Evolutionary conservation across 2,329 filamentous ascomycete species (phyloP).

Genomic region (Cryphonectria nitschkei): DNA sequence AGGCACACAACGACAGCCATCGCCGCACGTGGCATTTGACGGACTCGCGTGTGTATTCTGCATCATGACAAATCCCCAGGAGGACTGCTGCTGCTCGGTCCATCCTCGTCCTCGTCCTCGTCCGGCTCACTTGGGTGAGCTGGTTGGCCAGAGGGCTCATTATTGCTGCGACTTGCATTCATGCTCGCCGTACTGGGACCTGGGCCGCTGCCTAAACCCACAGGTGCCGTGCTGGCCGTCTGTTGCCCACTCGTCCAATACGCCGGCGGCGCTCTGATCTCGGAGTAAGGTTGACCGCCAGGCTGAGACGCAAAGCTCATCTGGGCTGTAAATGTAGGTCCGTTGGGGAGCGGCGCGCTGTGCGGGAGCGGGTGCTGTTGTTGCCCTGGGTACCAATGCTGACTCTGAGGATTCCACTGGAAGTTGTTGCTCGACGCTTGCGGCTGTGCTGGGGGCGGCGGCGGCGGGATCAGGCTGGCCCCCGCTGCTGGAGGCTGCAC

Average conservation of each 20-base stretch:
- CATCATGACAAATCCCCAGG: not conserved
- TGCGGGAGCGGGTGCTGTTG: constrained; percentile 10
- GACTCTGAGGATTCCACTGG: constrained; percentile 23
- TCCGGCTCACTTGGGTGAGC: not conserved
- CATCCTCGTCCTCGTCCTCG: constrained; percentile 17
- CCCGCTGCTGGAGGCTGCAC: constrained; percentile 5
- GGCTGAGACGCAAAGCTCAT: not conserved
- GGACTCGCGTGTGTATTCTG: not conserved
- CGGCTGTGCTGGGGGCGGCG: constrained; percentile 22
- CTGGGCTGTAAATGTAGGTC: not conserved
- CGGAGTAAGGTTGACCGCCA: not conserved
- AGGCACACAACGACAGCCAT: not conserved
- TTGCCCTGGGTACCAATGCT: constrained; percentile 19
- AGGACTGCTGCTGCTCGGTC: constrained; percentile 27
- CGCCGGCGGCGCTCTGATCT: constrained; percentile 25
- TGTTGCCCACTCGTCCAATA: constrained; percentile 20
- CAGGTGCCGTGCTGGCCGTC: constrained; percentile 23
- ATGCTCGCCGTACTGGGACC: constrained; percentile 15
- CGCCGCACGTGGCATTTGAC: not conserved
- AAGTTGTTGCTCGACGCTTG: constrained; percentile 6
- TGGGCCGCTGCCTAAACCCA: constrained; percentile 6
- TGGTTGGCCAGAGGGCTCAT: not conserved
- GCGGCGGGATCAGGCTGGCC: constrained; percentile 26
- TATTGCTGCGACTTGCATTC: constrained; percentile 4
- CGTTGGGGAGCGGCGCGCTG: constrained; percentile 12